Percentiles rank a stretch among this genome's conserved stretches.
phyloP scores from a whole-genome alignment of 2,329 filamentous ascomycete species.

The Blumeria graminis region DNA sequence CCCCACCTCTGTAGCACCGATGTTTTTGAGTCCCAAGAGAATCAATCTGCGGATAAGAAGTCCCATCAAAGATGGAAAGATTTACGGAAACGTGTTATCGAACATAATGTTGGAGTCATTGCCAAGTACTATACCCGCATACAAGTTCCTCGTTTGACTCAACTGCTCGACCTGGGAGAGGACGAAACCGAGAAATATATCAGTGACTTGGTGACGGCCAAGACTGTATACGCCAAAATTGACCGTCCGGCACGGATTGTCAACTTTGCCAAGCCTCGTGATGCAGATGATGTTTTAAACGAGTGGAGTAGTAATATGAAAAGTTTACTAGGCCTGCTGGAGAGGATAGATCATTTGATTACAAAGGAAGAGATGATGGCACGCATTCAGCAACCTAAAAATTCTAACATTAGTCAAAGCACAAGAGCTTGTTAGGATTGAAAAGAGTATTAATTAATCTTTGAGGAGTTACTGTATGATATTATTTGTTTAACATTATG shows the following conservation, averaged over 20 bases:
- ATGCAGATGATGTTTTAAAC: constrained; percentile 88
- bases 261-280: constrained; percentile 80
- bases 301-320: constrained; percentile 99
- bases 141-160: constrained; percentile 68
- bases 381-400: constrained; percentile 47
- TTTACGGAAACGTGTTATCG: constrained; percentile 90
- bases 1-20: constrained; percentile 73
- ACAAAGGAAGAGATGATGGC: constrained; percentile 99
- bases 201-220: constrained; percentile 83
- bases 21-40: constrained; percentile 50
- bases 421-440: constrained; percentile 15
- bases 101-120: constrained; percentile 93
- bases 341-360: constrained; percentile 90
- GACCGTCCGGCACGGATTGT: constrained; percentile 81
- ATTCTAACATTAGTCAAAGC: constrained; percentile 15
- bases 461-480: no score
- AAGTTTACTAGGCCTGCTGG: constrained; percentile 60
- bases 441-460: no score
- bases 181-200: constrained; percentile 99
- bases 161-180: constrained; percentile 75
- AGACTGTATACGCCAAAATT: constrained; percentile 96
- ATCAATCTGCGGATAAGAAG: constrained; percentile 50
- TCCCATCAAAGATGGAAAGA: constrained; percentile 77
- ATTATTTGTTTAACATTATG: no score
- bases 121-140: constrained; percentile 99